Evolutionary conservation across 495 filamentous ascomycete species (phyloP), one percentile per base, ranked within the genome.

Genomic region (Jackrogersella minutella): DNA sequence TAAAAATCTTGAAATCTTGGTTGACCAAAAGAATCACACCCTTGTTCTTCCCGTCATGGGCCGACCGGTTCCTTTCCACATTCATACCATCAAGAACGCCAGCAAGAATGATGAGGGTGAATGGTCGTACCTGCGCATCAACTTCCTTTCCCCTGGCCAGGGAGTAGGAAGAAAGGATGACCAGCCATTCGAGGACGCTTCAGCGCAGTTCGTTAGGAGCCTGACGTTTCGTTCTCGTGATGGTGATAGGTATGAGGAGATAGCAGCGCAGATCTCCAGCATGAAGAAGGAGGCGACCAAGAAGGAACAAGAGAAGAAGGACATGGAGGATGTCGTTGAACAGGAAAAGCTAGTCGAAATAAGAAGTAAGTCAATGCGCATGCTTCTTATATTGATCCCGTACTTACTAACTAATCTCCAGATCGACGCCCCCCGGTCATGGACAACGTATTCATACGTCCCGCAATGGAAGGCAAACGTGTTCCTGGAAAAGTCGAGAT

Each of bases 321-420:
- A 99, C 68, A 88, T 99, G 90, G 96, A 98, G 73, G 96, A 98
- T 82, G 96, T 99, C n/a, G 93, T 99, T 3, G 96, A 98, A 76
- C 96, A 98, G 76, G 96, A 98, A 68, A 98, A 98, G 79, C 86
- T 99, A 16, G 78, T 93, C 66, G 93, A 97, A 78, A 91, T 96
- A 56, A 81, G 92, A 80, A 96, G 90, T 93, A 81, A 79, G 87
- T 79, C 5, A 5, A 39, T 11, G 22, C 31, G 3, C 19, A 37
- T 16, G n/a, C 26, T 19, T 17, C 21, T 26, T 6, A 10, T 11
- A 6, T 37, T 26, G 21, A 22, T 5, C 13, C 37, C 53, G 40
- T 68, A 44, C 77, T 85, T 75, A 85, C 70, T 13, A 43, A 19
- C 11, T 13, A 43, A 19, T 11, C 5, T 39, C 19, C 41, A 94